A percentile compares a stretch with the other conserved stretches of the same genome.
Evolutionary conservation across 345 rosid species (phyloP).

Genomic region (Syzygium aqueum): DNA sequence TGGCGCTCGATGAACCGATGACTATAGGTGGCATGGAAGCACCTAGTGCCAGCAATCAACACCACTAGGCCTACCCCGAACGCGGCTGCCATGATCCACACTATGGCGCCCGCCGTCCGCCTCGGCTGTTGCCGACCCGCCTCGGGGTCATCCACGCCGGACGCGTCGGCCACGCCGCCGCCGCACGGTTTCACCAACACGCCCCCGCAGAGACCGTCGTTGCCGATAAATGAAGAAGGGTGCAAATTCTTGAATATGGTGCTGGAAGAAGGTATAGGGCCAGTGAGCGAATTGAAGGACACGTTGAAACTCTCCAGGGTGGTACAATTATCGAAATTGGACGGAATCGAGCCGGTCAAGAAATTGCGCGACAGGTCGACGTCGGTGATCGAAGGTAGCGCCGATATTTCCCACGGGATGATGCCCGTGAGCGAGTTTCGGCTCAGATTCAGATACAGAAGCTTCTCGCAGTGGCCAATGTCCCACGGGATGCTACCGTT

Average conservation of each 20-base stretch:
- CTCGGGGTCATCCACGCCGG: constrained; percentile 19
- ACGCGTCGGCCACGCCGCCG: not conserved
- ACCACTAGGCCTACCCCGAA: constrained; percentile 69
- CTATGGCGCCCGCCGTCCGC: constrained; percentile 70
- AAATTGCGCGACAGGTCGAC: constrained; percentile 73
- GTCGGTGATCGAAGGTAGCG: constrained; percentile 57
- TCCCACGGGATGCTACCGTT: constrained; percentile 79
- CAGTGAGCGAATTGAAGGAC: constrained; percentile 57
- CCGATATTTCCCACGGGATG: constrained; percentile 80
- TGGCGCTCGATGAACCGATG: constrained; percentile 23
- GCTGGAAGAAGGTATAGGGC: constrained; percentile 66
- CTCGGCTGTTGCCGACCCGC: constrained; percentile 33
- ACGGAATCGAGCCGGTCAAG: constrained; percentile 80
- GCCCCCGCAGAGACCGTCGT: constrained; percentile 77
- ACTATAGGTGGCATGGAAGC: constrained; percentile 52
- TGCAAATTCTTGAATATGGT: constrained; percentile 55
- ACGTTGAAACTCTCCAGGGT: constrained; percentile 84
- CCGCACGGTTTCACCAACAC: constrained; percentile 46
- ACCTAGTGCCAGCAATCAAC: constrained; percentile 64
- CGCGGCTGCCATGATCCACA: constrained; percentile 91
- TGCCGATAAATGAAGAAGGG: constrained; percentile 70
- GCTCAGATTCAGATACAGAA: constrained; percentile 56
- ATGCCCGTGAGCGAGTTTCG: constrained; percentile 61
- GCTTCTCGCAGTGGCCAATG: constrained; percentile 82
- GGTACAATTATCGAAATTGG: constrained; percentile 64